Base-by-base conservation (phyloP, 345 rosid species). In the Xanthoceras sorbifolium region DNA sequence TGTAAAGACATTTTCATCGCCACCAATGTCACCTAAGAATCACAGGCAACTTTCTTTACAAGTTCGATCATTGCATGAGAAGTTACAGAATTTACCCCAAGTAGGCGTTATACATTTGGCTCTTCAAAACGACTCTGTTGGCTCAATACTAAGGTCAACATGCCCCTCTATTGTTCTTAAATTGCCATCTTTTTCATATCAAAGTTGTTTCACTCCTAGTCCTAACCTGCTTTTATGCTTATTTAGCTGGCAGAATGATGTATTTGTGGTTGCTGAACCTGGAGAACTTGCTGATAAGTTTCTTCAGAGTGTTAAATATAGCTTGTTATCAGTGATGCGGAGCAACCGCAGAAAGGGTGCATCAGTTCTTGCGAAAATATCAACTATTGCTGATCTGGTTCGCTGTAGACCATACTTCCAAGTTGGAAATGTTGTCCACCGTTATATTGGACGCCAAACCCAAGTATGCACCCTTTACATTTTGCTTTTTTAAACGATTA, bases 181-280 rank as follows among this genome's bases (percentile, higher is more conserved):
- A 22, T 73, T 63, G 50, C 54, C 23, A 69, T 60, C 69, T 57
- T 64, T 50, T 22, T 69, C 4, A 6, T 67, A 42, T 44, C 8
- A 52, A 31, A 78, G 55, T 76, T 42, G 68, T 82, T 79, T 59
- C 57, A 67, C 72, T 42, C 71, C 15, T 72, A 60, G 52, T 71
- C 38, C 73, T 86, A 48, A 90, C 75, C 38, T 82, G 60, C 63
- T 75, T 32, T 28, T 42, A 40, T 78, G 72, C 54, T 36, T 78
- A 17, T 79, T 36, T 69, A 92, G 97, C 80, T 96, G 98, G 98
- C 97, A 96, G 82, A 96, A 91, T 80, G 99, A 93, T 78, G 99
- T 96, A 20, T 92, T 93, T 85, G 99, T 93, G 77, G 98, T 96
- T 64, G 97, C 97, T 72, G 99, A 96, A 83, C 99, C 99, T 73